Percentiles rank a stretch among this genome's conserved stretches.
Conservation (phyloP, 2,329 filamentous ascomycete genomes). For the Curvularia lunata region DNA sequence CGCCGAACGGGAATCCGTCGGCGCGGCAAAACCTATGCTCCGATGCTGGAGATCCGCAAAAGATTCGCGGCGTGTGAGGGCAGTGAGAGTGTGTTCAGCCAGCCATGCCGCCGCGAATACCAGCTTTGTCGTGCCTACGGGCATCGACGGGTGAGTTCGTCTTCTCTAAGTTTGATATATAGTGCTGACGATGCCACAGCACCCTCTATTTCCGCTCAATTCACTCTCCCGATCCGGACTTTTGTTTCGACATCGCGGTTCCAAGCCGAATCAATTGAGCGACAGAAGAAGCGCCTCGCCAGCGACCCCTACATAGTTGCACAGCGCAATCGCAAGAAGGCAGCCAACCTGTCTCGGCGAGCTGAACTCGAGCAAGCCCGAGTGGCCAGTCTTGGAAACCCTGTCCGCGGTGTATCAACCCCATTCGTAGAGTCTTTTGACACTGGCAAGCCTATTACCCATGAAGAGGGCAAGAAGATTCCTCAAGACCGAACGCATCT, state of each 20-base stretch:
- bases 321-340: constrained; percentile 82
- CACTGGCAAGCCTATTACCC: constrained; percentile 55
- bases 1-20: constrained; percentile 3
- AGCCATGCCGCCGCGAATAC: constrained; percentile 58
- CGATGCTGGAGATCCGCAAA: constrained; percentile 17
- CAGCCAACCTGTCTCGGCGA: constrained; percentile 79
- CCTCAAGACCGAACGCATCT: constrained; percentile 57
- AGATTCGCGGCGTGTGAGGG: constrained; percentile 22
- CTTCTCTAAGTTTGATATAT: not conserved
- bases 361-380: constrained; percentile 71
- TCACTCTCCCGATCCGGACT: constrained; percentile 61
- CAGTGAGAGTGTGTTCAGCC: constrained; percentile 15
- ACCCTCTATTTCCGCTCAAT: constrained; percentile 40
- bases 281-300: constrained; percentile 65
- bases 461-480: constrained; percentile 27
- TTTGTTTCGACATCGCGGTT: constrained; percentile 69
- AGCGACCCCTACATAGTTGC: constrained; percentile 83
- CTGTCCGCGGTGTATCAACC: constrained; percentile 78
- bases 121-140: constrained; percentile 52
- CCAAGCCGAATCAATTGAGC: constrained; percentile 59
- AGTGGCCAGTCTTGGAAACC: constrained; percentile 72
- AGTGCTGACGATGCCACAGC: constrained; percentile 13
- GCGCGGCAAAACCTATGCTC: constrained; percentile 17
- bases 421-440: constrained; percentile 85
- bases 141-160: constrained; percentile 44